phyloP scores from a whole-genome alignment of 139 green algal species.

The Haematococcus sp. region DNA sequence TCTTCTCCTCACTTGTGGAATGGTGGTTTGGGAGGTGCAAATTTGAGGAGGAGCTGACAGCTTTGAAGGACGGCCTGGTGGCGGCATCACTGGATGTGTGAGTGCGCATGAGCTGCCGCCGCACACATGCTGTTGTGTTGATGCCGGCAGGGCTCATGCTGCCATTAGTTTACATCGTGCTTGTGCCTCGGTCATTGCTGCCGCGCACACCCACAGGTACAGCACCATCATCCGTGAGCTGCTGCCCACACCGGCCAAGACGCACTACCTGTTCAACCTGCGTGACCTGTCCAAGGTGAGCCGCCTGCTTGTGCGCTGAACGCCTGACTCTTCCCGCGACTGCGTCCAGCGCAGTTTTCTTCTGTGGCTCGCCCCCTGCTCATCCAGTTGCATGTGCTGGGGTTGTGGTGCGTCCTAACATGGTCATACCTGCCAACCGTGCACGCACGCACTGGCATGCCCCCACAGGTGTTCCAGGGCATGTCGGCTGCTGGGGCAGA shows the following conservation, averaged over 20 bases:
- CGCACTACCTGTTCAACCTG: conserved; percentile 82
- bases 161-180: not conserved
- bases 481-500: conserved; percentile 11
- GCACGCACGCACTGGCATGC: not conserved
- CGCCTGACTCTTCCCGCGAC: not conserved
- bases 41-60: conserved; percentile 3
- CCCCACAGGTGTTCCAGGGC: conserved; percentile 7
- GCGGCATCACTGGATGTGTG: conserved; percentile 7
- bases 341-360: not conserved
- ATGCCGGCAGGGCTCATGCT: not conserved
- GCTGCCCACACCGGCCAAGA: conserved; percentile 57
- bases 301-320: conserved; percentile 17
- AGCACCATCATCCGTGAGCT: conserved; percentile 10
- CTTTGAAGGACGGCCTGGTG: conserved; percentile 2
- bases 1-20: conserved; percentile 53
- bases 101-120: not conserved
- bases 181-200: no score
- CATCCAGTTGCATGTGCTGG: no score
- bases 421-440: not conserved
- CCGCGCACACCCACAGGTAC: no score
- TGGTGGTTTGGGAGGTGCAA: conserved; percentile 54
- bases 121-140: not conserved
- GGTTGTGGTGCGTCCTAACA: no score
- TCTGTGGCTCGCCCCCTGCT: no score
- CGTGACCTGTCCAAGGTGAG: conserved; percentile 71